These are phyloP conservation scores for Ascochyta lentis DNA, from an alignment of 2,329 filamentous ascomycete genomes.

Conservation along the genomic window DNA sequence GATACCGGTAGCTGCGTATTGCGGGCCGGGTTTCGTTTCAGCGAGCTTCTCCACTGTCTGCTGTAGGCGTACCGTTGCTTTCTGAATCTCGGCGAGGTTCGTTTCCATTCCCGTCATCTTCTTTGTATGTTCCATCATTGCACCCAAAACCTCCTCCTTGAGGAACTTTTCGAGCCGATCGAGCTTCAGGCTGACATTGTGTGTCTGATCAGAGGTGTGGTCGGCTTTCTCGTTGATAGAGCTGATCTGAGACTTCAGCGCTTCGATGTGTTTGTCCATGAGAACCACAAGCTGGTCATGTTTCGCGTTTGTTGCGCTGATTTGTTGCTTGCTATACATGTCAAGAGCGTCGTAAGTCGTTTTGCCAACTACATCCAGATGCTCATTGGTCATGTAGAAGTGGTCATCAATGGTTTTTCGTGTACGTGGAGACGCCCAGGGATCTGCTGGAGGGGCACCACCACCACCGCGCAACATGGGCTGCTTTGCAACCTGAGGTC, in stretches of 20 bases:
- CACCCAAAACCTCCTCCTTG: slow-evolving; percentile 33
- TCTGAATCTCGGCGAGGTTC: slow-evolving; percentile 37
- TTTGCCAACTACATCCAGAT: slow-evolving; percentile 43
- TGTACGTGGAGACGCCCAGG: slow-evolving; percentile 6
- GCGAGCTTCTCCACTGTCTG: slow-evolving; percentile 28
- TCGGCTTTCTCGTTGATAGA: slow-evolving; percentile 33
- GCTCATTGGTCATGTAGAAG: slow-evolving; percentile 46
- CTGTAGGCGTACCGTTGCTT: slow-evolving; percentile 33
- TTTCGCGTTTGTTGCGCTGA: slow-evolving; percentile 17
- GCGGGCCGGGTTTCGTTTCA: slow-evolving; percentile 12
- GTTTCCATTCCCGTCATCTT: slow-evolving; percentile 33
- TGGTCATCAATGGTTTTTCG: slow-evolving; percentile 35
- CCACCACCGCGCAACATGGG: slow-evolving; percentile 1
- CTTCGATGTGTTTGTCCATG: slow-evolving; percentile 33
- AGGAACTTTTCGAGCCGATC: slow-evolving; percentile 36
- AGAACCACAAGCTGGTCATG: slow-evolving; percentile 27
- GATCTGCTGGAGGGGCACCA: neutral
- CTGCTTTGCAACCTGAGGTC: slow-evolving; percentile 9
- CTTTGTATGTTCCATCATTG: slow-evolving; percentile 32
- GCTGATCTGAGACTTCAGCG: slow-evolving; percentile 35
- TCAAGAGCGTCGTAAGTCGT: slow-evolving; percentile 36
- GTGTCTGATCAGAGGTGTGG: slow-evolving; percentile 23
- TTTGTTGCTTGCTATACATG: slow-evolving; percentile 21
- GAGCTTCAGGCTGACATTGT: slow-evolving; percentile 32
- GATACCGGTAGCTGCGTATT: slow-evolving; percentile 3